These are phyloP conservation scores for Epichloe gansuensis DNA, from an alignment of 2,329 filamentous ascomycete genomes.

Conservation along the genomic window DNA sequence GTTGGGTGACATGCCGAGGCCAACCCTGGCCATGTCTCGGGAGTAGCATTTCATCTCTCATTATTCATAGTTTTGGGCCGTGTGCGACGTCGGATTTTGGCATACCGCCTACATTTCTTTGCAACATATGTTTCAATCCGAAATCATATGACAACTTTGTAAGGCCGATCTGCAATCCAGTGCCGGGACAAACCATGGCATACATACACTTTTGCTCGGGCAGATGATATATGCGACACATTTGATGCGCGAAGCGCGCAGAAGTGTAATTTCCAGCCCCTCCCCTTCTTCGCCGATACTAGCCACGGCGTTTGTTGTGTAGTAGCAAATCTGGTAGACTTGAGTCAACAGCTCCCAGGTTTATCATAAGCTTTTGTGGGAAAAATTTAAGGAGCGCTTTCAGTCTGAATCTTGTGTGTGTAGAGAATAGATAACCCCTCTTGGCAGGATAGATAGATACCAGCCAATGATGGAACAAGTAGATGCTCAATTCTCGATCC, in stretches of 20 bases:
- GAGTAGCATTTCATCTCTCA: background rate
- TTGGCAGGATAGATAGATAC: background rate
- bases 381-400: background rate
- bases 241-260: background rate
- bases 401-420: background rate
- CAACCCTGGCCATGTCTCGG: background rate
- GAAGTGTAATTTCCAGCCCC: background rate
- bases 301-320: background rate
- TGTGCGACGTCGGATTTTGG: background rate
- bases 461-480: background rate
- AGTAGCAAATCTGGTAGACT: background rate
- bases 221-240: background rate
- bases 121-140: background rate
- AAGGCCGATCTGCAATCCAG: background rate
- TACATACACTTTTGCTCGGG: background rate
- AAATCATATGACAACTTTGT: too few species aligned
- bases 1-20: background rate
- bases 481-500: background rate
- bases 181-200: background rate
- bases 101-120: background rate
- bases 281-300: background rate
- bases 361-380: background rate
- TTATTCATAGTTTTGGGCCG: background rate
- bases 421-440: conserved; percentile 1
- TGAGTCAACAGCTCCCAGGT: background rate